A percentile compares a stretch with the other conserved stretches of the same genome.
These are phyloP conservation scores for Blastobotrys malaysiensis DNA, from an alignment of 1,139 yeast species.

Conservation along the genomic window DNA sequence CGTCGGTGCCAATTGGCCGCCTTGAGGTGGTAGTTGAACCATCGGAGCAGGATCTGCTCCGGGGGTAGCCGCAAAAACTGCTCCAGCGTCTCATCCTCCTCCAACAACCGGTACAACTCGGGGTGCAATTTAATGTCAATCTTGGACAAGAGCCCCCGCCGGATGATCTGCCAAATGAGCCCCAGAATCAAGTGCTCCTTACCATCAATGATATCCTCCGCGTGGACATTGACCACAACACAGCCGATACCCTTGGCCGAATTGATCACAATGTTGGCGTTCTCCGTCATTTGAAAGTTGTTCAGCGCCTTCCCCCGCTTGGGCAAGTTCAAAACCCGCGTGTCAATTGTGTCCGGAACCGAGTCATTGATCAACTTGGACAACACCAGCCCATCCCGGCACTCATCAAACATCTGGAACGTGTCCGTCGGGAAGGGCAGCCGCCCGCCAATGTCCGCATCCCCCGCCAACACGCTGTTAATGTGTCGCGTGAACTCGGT, in stretches of 20 bases:
- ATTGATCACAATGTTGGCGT: conserved; percentile 94
- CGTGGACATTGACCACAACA: conserved; percentile 94
- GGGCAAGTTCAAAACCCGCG: conserved; percentile 90
- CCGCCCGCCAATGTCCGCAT: conserved; percentile 74
- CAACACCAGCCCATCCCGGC: conserved; percentile 89
- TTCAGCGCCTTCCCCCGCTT: conserved; percentile 77
- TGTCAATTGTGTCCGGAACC: conserved; percentile 96
- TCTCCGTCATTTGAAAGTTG: conserved; percentile 93
- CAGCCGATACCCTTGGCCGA: conserved; percentile 99
- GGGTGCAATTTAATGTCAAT: conserved; percentile 96
- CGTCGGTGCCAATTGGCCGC: conserved; percentile 90
- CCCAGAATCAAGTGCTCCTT: conserved; percentile 94
- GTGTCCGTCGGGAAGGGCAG: conserved; percentile 92
- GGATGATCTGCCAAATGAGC: conserved; percentile 95
- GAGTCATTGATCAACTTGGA: conserved; percentile 94
- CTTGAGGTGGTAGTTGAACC: conserved; percentile 95
- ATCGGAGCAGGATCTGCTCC: conserved; percentile 90
- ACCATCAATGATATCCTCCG: conserved; percentile 96
- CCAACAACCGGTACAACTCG: conserved; percentile 87
- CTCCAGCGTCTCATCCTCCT: conserved; percentile 95
- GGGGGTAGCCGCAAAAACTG: conserved; percentile 96
- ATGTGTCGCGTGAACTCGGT: conserved; percentile 94
- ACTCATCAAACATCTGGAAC: conserved; percentile 93
- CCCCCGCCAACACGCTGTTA: conserved; percentile 88
- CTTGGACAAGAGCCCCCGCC: conserved; percentile 89